phyloP scores from a whole-genome alignment of 371 early-diverging fungal genomes.

The Syncephalastrum contaminatum region DNA sequence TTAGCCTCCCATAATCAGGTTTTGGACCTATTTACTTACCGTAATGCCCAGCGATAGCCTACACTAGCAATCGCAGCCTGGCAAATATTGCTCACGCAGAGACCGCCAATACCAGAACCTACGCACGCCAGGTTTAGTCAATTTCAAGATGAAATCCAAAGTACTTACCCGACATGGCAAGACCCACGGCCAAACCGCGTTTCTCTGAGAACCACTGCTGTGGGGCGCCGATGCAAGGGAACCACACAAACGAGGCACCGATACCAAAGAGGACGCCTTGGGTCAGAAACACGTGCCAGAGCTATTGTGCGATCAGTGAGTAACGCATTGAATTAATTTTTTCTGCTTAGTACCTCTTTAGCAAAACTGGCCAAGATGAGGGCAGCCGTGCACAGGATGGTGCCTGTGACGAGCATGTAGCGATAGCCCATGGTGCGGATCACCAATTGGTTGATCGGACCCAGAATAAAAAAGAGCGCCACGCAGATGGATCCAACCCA shows the following conservation, averaged over 20 bases:
- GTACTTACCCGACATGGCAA: conserved; percentile 49
- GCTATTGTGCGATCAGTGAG: neutral
- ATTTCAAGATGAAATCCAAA: too few relatives aligned
- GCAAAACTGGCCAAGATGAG: conserved; percentile 60
- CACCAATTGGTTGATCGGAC: conserved; percentile 42
- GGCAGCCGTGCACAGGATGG: conserved; percentile 52
- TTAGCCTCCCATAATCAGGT: conserved; percentile 4
- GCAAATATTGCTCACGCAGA: conserved; percentile 57
- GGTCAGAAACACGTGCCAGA: conserved; percentile 70
- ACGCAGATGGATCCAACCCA: conserved; percentile 47
- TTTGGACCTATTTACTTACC: conserved; percentile 10
- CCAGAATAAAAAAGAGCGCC: conserved; percentile 36
- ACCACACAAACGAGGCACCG: conserved; percentile 66
- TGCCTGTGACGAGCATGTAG: conserved; percentile 49
- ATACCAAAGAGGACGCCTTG: conserved; percentile 73
- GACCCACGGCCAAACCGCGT: conserved; percentile 72
- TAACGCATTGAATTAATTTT: neutral
- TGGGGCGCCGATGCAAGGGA: conserved; percentile 66
- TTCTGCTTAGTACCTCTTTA: conserved; percentile 22
- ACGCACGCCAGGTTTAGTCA: too few relatives aligned
- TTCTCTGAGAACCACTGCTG: conserved; percentile 70
- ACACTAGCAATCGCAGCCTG: conserved; percentile 48
- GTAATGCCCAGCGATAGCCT: conserved; percentile 65
- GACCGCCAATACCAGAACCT: conserved; percentile 69
- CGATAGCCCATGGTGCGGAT: conserved; percentile 56